Base-by-base conservation (phyloP, 73 alveolate genomes). In the Paramecium sexaurelia region DNA sequence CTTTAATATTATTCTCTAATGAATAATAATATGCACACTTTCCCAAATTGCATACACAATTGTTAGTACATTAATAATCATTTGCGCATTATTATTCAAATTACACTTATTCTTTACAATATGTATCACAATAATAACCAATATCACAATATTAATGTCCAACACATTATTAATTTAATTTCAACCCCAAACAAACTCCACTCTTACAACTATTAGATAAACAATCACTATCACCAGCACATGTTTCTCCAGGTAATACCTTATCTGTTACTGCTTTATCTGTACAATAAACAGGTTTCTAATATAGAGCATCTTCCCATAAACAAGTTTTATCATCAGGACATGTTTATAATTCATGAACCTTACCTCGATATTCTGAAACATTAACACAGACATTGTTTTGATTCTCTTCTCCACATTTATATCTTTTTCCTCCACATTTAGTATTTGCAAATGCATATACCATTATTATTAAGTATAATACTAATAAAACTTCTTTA, bases 231-330 rank as follows among this genome's bases (percentile, higher is more conserved):
- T 43, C 51, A 10, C 55, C 29, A 27, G 85, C 11, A 19, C 94
- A 88, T 40, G 61, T 15, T 68, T 88, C 94, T 88, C 94, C 94
- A n/a, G 94, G 94, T 27, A 88, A 43, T 1, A 66, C 71, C 55
- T 37, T 41, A 13, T 29, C 32, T 5, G 56, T 55, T 55, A 71
- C 84, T 20, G 89, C 61, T 22, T 69, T 56, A 40, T 67, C 83
- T 24, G 51, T 29, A 68, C 94, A 88, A 51, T 69, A 68, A 5
- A 82, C 91, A 40, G 87, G 87, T 27, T 88, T 88, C 40, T 41
- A 17, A 29, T 69, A 68, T 6, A 11, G 33, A 41, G 87, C 85
- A 15, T 40, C 45, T 36, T 75, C 24, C 89, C 85, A 68, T 22
- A 47, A 35, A 43, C 94, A 88, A 5, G 40, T 29, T 24, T 69